Conservation (phyloP, 2,329 filamentous ascomycete genomes). For the Hymenoscyphus fraxineus region DNA sequence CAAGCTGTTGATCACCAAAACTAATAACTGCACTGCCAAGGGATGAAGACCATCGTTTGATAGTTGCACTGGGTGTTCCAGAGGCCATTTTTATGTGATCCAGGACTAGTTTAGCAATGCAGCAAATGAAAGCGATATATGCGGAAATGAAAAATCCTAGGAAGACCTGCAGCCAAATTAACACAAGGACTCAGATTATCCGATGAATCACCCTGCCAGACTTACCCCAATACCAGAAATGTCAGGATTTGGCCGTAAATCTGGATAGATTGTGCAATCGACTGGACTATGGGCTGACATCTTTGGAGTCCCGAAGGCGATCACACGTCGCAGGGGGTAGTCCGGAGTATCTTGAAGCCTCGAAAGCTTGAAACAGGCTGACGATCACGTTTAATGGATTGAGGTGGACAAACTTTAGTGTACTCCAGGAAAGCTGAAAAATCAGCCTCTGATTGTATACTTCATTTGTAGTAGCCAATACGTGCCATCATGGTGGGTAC, state of each 20-base stretch:
- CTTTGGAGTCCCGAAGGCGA: too few species aligned
- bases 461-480: too few species aligned
- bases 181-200: too few species aligned
- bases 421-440: too few species aligned
- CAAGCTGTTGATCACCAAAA: slow-evolving; percentile 3
- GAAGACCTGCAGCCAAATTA: neutral
- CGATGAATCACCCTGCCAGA: neutral
- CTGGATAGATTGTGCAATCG: neutral
- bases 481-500: too few species aligned
- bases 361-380: too few species aligned
- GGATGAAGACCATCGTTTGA: neutral
- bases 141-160: neutral
- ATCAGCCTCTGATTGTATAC: too few species aligned
- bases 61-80: neutral
- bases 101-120: neutral
- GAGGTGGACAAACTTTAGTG: too few species aligned
- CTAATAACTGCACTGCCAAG: neutral
- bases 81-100: neutral
- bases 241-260: slow-evolving; percentile 1
- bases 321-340: too few species aligned
- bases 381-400: too few species aligned
- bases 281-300: neutral
- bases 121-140: neutral
- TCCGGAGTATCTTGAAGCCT: too few species aligned
- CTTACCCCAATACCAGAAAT: slow-evolving; percentile 1